Conservation (phyloP, 495 filamentous ascomycete species). For the Mytilinidion resinicola region DNA sequence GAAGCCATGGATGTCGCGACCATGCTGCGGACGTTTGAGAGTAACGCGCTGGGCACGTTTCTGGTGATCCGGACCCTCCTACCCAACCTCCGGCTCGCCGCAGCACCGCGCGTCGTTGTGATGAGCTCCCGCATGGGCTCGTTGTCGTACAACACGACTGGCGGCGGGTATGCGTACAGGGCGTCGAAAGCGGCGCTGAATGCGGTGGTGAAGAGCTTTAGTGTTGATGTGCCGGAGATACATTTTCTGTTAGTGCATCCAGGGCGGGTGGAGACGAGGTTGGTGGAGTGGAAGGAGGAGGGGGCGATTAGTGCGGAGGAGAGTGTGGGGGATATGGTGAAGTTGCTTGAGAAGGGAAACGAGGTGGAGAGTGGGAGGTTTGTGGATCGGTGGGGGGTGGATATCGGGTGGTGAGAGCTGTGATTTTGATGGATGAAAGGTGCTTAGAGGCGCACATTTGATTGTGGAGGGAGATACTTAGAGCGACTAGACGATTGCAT, state of each 20-base stretch:
- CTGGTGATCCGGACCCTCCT: slow-evolving; percentile 28
- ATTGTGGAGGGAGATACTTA: not conserved
- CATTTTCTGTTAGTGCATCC: slow-evolving; percentile 39
- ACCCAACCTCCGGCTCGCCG: slow-evolving; percentile 18
- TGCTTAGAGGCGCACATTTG: not conserved
- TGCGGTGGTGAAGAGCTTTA: slow-evolving; percentile 37
- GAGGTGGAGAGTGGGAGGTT: slow-evolving; percentile 32
- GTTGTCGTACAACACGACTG: slow-evolving; percentile 48
- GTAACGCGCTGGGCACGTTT: slow-evolving; percentile 35
- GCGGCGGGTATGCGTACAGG: slow-evolving; percentile 74
- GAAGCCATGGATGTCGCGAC: slow-evolving; percentile 31
- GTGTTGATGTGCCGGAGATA: slow-evolving; percentile 36
- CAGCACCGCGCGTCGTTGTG: slow-evolving; percentile 32
- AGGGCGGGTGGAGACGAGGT: slow-evolving; percentile 40
- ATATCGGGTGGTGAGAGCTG: slow-evolving; percentile 33
- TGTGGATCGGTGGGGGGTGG: slow-evolving; percentile 37
- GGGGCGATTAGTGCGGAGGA: slow-evolving; percentile 37
- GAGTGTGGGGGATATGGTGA: slow-evolving; percentile 34
- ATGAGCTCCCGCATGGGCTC: slow-evolving; percentile 40
- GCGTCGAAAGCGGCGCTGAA: slow-evolving; percentile 57
- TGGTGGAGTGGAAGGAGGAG: slow-evolving; percentile 39
- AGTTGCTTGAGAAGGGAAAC: slow-evolving; percentile 29
- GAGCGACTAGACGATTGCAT: no score
- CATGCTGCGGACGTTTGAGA: slow-evolving; percentile 28
- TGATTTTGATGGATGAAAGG: not conserved